A percentile compares a stretch with the other conserved stretches of the same genome.
These are phyloP conservation scores for Candida maesae DNA, from an alignment of 805 yeast species.

Conservation along the genomic window DNA sequence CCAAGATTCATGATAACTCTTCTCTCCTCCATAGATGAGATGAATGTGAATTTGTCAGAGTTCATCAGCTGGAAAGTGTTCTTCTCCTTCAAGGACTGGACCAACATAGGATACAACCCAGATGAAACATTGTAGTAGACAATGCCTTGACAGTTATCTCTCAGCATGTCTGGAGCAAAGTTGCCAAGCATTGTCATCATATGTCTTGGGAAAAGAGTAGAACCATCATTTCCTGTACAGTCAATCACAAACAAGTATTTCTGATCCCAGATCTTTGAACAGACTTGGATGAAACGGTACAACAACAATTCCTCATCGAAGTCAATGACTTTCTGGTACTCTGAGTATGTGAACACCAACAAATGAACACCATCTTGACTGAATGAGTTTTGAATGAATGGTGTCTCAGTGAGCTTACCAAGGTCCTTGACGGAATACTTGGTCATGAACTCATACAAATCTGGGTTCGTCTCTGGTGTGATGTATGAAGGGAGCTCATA, in stretches of 20 bases:
- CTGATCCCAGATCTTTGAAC: conserved; percentile 68
- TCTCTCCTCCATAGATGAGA: conserved; percentile 44
- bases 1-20: conserved; percentile 42
- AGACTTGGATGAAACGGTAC: conserved; percentile 59
- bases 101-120: conserved; percentile 24
- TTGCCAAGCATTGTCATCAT: conserved; percentile 37
- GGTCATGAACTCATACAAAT: conserved; percentile 70
- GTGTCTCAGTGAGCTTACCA: conserved; percentile 38
- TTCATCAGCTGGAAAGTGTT: conserved; percentile 13
- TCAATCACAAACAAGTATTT: conserved; percentile 63
- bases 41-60: conserved; percentile 32
- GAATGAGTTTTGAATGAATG: conserved; percentile 58
- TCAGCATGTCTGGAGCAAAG: conserved; percentile 49
- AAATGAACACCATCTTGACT: conserved; percentile 73
- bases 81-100: conserved; percentile 24
- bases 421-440: conserved; percentile 55
- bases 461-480: conserved; percentile 46
- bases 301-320: conserved; percentile 47
- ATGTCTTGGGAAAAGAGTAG: conserved; percentile 24
- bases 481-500: conserved; percentile 54
- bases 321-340: conserved; percentile 33
- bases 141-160: conserved; percentile 47
- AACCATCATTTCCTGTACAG: conserved; percentile 54
- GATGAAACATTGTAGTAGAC: conserved; percentile 44
- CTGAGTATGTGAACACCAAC: conserved; percentile 47